Conservation (phyloP, 495 filamentous ascomycete species). For the Friedmanniomyces simplex region DNA sequence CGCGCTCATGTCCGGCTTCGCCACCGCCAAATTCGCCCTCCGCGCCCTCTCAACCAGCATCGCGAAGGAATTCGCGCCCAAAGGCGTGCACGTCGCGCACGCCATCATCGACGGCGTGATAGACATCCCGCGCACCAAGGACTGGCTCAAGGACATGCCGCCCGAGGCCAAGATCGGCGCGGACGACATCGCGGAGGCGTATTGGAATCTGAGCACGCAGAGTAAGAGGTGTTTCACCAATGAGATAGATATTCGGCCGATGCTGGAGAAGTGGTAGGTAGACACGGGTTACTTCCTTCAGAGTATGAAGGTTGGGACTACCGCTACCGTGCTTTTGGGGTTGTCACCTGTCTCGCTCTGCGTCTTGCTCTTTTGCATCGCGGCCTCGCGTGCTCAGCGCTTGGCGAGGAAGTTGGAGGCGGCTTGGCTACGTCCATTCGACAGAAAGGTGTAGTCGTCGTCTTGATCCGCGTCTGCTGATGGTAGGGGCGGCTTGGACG, state of each 20-base stretch:
- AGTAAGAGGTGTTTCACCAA: slow-evolving; percentile 69
- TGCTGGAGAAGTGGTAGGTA: slow-evolving; percentile 59
- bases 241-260: slow-evolving; percentile 74
- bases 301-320: slow-evolving; percentile 29
- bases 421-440: background rate
- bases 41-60: slow-evolving; percentile 69
- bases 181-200: slow-evolving; percentile 86
- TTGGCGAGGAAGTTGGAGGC: slow-evolving; percentile 18
- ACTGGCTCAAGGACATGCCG: slow-evolving; percentile 42
- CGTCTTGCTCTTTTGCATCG: slow-evolving; percentile 14
- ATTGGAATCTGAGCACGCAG: slow-evolving; percentile 85
- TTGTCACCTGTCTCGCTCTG: slow-evolving; percentile 21
- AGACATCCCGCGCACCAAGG: slow-evolving; percentile 64
- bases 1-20: slow-evolving; percentile 60
- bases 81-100: slow-evolving; percentile 82
- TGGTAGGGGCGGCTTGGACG: background rate
- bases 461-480: background rate
- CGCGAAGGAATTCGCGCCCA: slow-evolving; percentile 78
- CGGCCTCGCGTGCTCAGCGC: slow-evolving; percentile 22
- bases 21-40: slow-evolving; percentile 69
- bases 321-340: slow-evolving; percentile 19
- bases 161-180: slow-evolving; percentile 66
- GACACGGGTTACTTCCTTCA: no score
- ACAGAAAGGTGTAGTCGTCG: background rate
- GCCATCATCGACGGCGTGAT: slow-evolving; percentile 74